phyloP scores from a whole-genome alignment of 345 rosid species.

The Populus tremula region DNA sequence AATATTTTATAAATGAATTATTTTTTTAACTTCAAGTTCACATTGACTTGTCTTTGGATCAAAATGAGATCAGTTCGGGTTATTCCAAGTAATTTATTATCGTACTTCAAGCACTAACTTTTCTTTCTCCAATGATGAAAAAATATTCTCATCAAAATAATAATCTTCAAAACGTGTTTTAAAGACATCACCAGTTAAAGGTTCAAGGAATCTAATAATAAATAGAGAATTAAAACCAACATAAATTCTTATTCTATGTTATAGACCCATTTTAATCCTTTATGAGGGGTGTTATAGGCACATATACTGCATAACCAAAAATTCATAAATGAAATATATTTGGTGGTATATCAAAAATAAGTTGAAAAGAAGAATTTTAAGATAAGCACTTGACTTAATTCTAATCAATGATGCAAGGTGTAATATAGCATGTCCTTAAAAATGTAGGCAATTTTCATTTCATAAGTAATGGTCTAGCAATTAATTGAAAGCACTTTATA shows the following conservation, averaged over 20 bases:
- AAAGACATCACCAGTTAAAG: too few species aligned
- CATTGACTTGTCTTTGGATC: neutral
- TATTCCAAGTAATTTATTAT: too few species aligned
- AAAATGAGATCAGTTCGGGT: too few species aligned
- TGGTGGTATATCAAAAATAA: neutral
- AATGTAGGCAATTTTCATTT: neutral
- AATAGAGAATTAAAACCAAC: too few species aligned
- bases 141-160: constrained; percentile 4
- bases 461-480: neutral
- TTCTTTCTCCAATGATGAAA: neutral
- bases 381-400: too few species aligned
- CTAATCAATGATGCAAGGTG: neutral
- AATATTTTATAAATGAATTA: too few species aligned
- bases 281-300: neutral
- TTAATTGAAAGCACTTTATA: constrained; percentile 6
- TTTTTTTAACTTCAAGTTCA: too few species aligned
- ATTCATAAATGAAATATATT: constrained; percentile 8
- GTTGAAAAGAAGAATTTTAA: too few species aligned
- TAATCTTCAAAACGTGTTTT: neutral
- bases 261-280: too few species aligned
- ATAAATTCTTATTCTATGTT: too few species aligned
- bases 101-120: neutral
- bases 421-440: constrained; percentile 1
- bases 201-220: too few species aligned
- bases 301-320: neutral